A percentile compares a stretch with the other conserved stretches of the same genome.
These are phyloP conservation scores for Diaporthe velutina DNA, from an alignment of 2,329 filamentous ascomycete genomes.

Conservation along the genomic window DNA sequence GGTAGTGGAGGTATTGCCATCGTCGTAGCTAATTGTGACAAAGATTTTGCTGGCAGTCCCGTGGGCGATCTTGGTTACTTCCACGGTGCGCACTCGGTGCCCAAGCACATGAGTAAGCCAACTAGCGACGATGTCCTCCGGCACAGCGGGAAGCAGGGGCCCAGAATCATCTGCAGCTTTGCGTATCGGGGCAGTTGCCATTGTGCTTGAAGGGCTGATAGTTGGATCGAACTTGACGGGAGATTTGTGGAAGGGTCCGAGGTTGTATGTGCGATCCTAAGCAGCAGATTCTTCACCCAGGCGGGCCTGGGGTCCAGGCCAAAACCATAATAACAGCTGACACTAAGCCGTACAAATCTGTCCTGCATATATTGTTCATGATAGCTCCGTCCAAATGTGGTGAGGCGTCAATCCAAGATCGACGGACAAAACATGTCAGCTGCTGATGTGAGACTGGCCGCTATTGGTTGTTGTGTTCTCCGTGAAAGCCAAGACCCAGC, in stretches of 20 bases:
- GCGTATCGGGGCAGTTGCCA: background rate
- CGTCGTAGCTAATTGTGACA: constrained; percentile 47
- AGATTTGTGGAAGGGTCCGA: background rate
- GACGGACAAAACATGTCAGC: background rate
- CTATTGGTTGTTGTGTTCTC: background rate
- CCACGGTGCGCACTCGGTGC: constrained; percentile 44
- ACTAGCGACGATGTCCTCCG: constrained; percentile 44
- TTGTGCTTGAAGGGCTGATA: background rate
- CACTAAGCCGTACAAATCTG: background rate
- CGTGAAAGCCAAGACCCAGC: background rate
- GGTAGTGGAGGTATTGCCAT: constrained; percentile 40
- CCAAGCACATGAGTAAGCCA: constrained; percentile 47
- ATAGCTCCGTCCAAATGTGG: background rate
- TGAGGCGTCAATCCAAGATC: background rate
- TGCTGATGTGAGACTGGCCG: constrained; percentile 13
- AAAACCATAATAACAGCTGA: background rate
- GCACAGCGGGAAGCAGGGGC: constrained; percentile 43
- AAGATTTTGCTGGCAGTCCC: constrained; percentile 48
- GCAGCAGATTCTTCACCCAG: background rate
- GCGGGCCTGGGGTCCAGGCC: too few relatives aligned
- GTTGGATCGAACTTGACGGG: background rate
- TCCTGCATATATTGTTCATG: background rate
- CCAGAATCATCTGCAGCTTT: background rate
- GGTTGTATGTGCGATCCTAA: background rate
- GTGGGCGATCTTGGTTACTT: constrained; percentile 43